Conservation (phyloP, 805 yeast genomes). For the Wickerhamomyces ciferrii region DNA sequence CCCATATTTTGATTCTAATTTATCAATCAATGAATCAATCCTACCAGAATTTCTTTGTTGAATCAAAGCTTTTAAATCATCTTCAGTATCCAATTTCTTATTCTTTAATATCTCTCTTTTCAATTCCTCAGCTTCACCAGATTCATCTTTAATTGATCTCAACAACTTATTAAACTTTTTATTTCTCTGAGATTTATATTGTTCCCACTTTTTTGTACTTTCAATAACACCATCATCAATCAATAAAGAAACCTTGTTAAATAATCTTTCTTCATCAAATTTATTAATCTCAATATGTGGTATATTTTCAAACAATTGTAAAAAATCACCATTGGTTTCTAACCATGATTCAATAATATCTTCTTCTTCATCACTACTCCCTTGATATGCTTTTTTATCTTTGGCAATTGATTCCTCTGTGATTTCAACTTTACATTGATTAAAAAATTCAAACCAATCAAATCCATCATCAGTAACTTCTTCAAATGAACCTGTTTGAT, state of each 20-base stretch:
- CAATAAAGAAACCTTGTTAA: slow-evolving; percentile 42
- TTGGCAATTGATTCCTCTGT: slow-evolving; percentile 63
- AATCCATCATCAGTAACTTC: slow-evolving; percentile 37
- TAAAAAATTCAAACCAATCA: slow-evolving; percentile 57
- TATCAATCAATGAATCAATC: slow-evolving; percentile 40
- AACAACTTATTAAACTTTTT: slow-evolving; percentile 41
- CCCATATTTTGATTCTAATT: slow-evolving; percentile 46
- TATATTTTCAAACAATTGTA: slow-evolving; percentile 64
- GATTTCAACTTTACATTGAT: slow-evolving; percentile 39
- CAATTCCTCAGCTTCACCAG: slow-evolving; percentile 53
- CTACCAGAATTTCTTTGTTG: slow-evolving; percentile 37
- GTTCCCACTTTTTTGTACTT: slow-evolving; percentile 39
- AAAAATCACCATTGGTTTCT: slow-evolving; percentile 62
- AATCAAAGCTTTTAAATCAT: slow-evolving; percentile 43
- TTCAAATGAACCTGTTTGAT: slow-evolving; percentile 61
- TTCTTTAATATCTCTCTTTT: slow-evolving; percentile 33
- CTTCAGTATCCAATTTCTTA: slow-evolving; percentile 26
- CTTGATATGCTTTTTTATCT: slow-evolving; percentile 62
- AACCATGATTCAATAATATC: slow-evolving; percentile 61
- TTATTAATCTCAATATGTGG: slow-evolving; percentile 67
- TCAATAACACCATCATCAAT: slow-evolving; percentile 33
- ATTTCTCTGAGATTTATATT: slow-evolving; percentile 44
- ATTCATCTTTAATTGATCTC: slow-evolving; percentile 54
- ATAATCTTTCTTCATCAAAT: slow-evolving; percentile 58
- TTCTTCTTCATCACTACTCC: slow-evolving; percentile 47